Evolutionary conservation across 768 basidiomycete species (phyloP), one percentile per base, ranked within the genome.

Genomic region (Leccinellum rugosiceps): DNA sequence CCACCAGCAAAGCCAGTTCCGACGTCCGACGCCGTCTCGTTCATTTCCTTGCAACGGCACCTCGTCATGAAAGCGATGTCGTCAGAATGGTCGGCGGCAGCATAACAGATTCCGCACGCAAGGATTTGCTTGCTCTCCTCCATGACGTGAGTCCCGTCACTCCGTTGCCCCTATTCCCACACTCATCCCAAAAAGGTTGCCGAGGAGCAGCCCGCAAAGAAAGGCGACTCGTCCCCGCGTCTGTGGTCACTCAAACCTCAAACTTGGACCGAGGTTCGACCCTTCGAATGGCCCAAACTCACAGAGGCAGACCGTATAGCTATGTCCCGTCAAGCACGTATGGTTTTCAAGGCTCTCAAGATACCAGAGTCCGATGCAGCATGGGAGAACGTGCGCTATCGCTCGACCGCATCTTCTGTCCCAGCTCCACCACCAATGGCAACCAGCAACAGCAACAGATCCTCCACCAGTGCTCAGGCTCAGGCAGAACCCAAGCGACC

Each of bases 251-350:
- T 90, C 58, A 87, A 83, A 60, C 72, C 77, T 23, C 65, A 70
- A 19, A 73, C 81, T 3, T 91, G 88, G 88, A 76, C 76, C 32
- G 84, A 90, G 64, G 84, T 90, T 25, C 83, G 86, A 6, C 89
- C 89, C 0, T 84, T 78, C 56, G 85, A 84, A 59, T 87, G 81
- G 78, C 73, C 77, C 1, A 74, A 74, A 28, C 74, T 87, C 26
- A 73, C 74, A 3, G 79, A 81, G 28, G 50, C 72, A 2, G 81
- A 84, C 46, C 78, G 81, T 5, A 73, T 72, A 8, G 63, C 58
- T n/a, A 73, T 90, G 68, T 77, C 82, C 8, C 78, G 81, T 41
- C 74, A 76, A 28, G 86, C 83, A 1, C 78, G 84, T 47, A 59
- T 72, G 15, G 78, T 73, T 1, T 77, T 87, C 63, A 73, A 70